A percentile compares a stretch with the other conserved stretches of the same genome.
Evolutionary conservation across 371 early-diverging fungal genomes (phyloP).

Genomic region (Rozella allomycis): DNA sequence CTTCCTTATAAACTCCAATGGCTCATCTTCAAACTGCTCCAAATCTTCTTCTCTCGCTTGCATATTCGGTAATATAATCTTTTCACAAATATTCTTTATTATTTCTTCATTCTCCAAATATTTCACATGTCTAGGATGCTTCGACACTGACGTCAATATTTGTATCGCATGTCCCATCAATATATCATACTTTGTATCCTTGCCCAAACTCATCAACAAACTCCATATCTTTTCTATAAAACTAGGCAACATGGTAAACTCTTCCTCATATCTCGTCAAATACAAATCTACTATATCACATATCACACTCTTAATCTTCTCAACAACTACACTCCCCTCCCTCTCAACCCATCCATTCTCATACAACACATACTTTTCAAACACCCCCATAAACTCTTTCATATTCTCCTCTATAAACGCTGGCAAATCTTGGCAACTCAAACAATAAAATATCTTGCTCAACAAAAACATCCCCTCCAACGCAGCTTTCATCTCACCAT

Average conservation of each 20-base stretch:
- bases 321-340: constrained; percentile 33
- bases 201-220: constrained; percentile 43
- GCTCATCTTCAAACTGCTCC: constrained; percentile 87
- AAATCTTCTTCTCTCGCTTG: constrained; percentile 62
- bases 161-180: constrained; percentile 67
- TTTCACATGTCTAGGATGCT: constrained; percentile 37
- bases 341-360: constrained; percentile 40
- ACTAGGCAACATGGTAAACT: constrained; percentile 42
- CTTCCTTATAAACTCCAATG: constrained; percentile 71
- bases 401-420: constrained; percentile 72
- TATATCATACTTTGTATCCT: constrained; percentile 51
- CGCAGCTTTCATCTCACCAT: constrained; percentile 38
- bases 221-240: constrained; percentile 71
- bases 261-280: constrained; percentile 68
- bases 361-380: constrained; percentile 65
- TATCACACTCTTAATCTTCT: constrained; percentile 66
- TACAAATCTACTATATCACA: constrained; percentile 75
- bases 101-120: constrained; percentile 45
- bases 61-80: constrained; percentile 81
- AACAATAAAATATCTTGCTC: constrained; percentile 63
- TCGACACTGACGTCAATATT: constrained; percentile 68
- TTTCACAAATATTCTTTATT: constrained; percentile 57
- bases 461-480: constrained; percentile 50
- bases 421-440: constrained; percentile 85
- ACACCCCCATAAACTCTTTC: constrained; percentile 42